These are phyloP conservation scores for Aspergillus sp. DNA, from an alignment of 2,329 filamentous ascomycete species.

Conservation along the genomic window DNA sequence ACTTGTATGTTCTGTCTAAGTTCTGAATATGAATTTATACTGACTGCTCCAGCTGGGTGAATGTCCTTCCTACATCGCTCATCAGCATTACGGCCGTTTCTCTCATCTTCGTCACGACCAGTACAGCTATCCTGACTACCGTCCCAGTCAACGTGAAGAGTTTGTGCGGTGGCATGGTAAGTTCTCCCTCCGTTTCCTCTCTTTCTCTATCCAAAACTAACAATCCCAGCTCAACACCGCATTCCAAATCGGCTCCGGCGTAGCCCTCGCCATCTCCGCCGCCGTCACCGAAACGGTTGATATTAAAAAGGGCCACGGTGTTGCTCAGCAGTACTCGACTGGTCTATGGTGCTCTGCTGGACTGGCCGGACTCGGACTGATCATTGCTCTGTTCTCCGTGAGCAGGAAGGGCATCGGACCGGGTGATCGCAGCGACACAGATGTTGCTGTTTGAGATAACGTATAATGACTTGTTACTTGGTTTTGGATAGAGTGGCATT, in stretches of 20 bases:
- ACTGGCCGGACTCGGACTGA: conserved; percentile 33
- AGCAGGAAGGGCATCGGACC: not conserved
- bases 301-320: conserved; percentile 28
- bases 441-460: not conserved
- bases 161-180: conserved; percentile 35
- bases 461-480: too few relatives aligned
- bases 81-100: conserved; percentile 39
- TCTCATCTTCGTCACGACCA: conserved; percentile 40
- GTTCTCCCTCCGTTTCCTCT: not conserved
- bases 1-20: conserved; percentile 17
- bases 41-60: conserved; percentile 29
- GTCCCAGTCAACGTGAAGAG: conserved; percentile 40
- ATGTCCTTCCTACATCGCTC: conserved; percentile 35
- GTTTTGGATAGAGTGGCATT: too few relatives aligned
- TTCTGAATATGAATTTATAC: not conserved
- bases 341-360: conserved; percentile 41
- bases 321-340: conserved; percentile 33
- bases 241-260: conserved; percentile 41
- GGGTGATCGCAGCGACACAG: not conserved
- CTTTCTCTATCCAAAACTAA: not conserved
- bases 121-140: conserved; percentile 34
- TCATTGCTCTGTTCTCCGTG: conserved; percentile 13
- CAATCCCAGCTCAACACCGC: conserved; percentile 32
- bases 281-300: conserved; percentile 37
- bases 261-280: conserved; percentile 35